Evolutionary conservation across 441 rosid genomes (phyloP).

Genomic region (Gossypium aridum): DNA sequence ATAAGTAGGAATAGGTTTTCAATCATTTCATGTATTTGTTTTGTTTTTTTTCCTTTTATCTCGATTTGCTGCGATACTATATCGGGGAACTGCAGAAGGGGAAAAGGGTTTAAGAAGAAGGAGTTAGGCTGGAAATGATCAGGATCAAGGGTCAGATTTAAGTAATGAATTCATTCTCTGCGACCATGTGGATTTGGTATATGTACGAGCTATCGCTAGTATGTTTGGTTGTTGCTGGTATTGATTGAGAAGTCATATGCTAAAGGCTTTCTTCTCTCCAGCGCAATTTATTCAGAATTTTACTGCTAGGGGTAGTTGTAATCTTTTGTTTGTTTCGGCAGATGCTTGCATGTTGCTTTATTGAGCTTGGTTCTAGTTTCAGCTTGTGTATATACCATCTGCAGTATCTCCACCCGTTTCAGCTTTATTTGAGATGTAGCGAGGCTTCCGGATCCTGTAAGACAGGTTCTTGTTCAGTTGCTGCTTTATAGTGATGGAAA

Average conservation of each 20-base stretch:
- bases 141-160: background rate
- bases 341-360: background rate
- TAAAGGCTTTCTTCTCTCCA: background rate
- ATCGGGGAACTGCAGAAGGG: constrained; percentile 9
- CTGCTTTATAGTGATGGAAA: background rate
- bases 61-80: background rate
- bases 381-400: constrained; percentile 1
- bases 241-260: constrained; percentile 2
- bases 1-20: constrained; percentile 1
- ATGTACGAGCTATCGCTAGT: background rate
- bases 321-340: constrained; percentile 2
- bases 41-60: background rate
- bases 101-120: constrained; percentile 1
- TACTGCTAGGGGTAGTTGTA: background rate
- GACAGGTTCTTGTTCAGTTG: background rate
- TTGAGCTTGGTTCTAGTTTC: background rate
- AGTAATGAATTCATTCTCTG: constrained; percentile 10
- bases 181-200: background rate
- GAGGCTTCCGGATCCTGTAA: background rate
- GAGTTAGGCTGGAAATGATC: background rate
- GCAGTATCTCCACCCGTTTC: background rate
- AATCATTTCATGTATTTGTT: background rate
- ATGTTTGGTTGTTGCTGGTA: constrained; percentile 1
- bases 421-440: background rate
- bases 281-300: background rate